These are phyloP conservation scores for Mycena metata DNA, from an alignment of 768 basidiomycete species.

Conservation along the genomic window DNA sequence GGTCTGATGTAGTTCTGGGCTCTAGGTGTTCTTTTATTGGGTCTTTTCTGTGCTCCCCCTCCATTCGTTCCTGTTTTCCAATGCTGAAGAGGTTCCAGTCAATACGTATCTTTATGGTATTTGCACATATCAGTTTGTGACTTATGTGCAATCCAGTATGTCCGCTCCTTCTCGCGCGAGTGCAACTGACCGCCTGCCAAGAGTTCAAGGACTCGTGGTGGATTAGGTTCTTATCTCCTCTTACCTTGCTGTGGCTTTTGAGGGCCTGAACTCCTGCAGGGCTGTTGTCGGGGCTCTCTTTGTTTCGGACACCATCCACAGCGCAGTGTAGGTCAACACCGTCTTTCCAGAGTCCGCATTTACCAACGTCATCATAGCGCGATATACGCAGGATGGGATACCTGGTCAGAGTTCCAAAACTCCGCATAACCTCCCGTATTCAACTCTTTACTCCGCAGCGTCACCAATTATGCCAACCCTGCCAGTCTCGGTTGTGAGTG, in stretches of 20 bases:
- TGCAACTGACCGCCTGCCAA: constrained; percentile 20
- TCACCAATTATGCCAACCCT: constrained; percentile 39
- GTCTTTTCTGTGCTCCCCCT: constrained; percentile 27
- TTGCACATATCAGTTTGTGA: constrained; percentile 50
- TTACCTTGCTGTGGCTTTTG: background rate
- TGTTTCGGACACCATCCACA: constrained; percentile 45
- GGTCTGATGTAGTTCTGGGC: background rate
- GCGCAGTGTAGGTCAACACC: constrained; percentile 27
- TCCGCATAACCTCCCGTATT: too few relatives aligned
- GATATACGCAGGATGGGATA: constrained; percentile 40
- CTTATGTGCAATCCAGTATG: constrained; percentile 39
- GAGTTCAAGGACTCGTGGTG: constrained; percentile 45
- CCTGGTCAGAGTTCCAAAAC: constrained; percentile 13
- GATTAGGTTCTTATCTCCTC: constrained; percentile 37
- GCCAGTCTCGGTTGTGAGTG: constrained; percentile 28
- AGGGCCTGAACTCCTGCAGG: constrained; percentile 24
- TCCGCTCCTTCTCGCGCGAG: background rate
- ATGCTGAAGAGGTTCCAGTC: constrained; percentile 7
- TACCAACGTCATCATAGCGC: constrained; percentile 15
- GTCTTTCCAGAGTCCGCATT: background rate
- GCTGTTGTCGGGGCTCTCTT: constrained; percentile 42
- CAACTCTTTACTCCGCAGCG: constrained; percentile 16
- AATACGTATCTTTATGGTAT: constrained; percentile 49
- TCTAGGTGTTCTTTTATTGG: constrained; percentile 31
- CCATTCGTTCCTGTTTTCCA: background rate